Base-by-base conservation (phyloP, 305 asterid genomes). In the Ilex paraguariensis region DNA sequence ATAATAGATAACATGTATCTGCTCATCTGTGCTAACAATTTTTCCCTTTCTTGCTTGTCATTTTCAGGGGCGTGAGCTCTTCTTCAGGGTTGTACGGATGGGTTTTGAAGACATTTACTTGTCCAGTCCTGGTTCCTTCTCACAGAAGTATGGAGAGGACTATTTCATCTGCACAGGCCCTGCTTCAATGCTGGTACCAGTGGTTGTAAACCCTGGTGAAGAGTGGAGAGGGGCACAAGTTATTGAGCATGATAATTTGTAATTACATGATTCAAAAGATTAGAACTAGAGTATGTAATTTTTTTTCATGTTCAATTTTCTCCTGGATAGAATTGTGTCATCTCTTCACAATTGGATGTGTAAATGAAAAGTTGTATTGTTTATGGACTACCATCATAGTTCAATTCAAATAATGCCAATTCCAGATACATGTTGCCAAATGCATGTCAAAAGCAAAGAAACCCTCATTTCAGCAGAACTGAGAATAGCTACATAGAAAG, bases 151-250 rank as follows among this genome's bases (percentile, higher is more conserved):
- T 58, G 89, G 93, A 10, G 69, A 62, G 32, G 95, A 81, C 31
- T 85, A 83, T 60, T 90, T 85, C 54, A 72, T 82, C 68, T 90
- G 97, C 66, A 83, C 95, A 4, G 97, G 97, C 36, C 94, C 95
- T 12, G 87, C 85, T 13, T 80, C 97, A 6, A 53, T 87, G 76
- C 64, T 82, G 83, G 81, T 82, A 64, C 97, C 97, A 0, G 66
- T 85, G 17, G 74, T 81, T 13, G 68, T 90, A 54, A 82, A 75
- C 45, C 95, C 97, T n/a, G 95, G 94, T 52, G 84, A 85, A 76
- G 92, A 90, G 71, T 90, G 97, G 97, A 84, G 81, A 72, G 97
- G 90, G 69, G 97, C 95, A 60, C 97, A 87, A 68, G 76, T 90
- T 50, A 85, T 90, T 64, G 92, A 90, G 80, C 97, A 90, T 55